A percentile compares a stretch with the other conserved stretches of the same genome.
phyloP scores from a whole-genome alignment of 495 filamentous ascomycete species.

The Penicillium mononematosum region DNA sequence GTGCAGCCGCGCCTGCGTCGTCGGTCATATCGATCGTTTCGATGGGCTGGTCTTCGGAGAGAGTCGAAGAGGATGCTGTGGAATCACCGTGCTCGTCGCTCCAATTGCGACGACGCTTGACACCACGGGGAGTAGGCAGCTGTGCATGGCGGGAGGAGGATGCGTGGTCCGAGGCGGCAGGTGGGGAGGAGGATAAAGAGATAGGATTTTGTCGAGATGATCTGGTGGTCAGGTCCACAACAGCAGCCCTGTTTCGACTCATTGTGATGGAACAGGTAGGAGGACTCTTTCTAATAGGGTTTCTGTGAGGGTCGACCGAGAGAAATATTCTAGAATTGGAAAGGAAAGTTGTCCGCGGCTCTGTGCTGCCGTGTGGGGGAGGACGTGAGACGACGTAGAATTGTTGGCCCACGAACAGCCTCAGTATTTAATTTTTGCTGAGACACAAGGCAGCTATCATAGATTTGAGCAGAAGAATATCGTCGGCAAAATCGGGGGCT shows the following conservation, averaged over 20 bases:
- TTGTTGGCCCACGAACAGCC: neutral
- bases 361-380: neutral
- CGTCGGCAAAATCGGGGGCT: neutral
- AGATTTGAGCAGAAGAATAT: neutral
- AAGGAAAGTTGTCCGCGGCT: neutral
- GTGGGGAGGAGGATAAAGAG: constrained; percentile 1
- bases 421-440: neutral
- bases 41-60: neutral
- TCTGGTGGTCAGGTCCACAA: constrained; percentile 6
- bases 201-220: neutral
- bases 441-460: neutral
- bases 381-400: neutral
- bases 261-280: neutral
- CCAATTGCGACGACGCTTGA: neutral
- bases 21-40: constrained; percentile 1
- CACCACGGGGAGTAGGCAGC: neutral
- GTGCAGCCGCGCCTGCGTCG: neutral
- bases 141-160: neutral
- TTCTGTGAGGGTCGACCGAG: neutral
- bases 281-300: neutral
- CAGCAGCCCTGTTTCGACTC: neutral
- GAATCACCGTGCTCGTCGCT: neutral
- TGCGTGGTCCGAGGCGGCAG: too few relatives aligned
- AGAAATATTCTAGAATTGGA: neutral
- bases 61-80: neutral